Evolutionary conservation across 768 basidiomycete species (phyloP).

Genomic region (Ramaria sp.): DNA sequence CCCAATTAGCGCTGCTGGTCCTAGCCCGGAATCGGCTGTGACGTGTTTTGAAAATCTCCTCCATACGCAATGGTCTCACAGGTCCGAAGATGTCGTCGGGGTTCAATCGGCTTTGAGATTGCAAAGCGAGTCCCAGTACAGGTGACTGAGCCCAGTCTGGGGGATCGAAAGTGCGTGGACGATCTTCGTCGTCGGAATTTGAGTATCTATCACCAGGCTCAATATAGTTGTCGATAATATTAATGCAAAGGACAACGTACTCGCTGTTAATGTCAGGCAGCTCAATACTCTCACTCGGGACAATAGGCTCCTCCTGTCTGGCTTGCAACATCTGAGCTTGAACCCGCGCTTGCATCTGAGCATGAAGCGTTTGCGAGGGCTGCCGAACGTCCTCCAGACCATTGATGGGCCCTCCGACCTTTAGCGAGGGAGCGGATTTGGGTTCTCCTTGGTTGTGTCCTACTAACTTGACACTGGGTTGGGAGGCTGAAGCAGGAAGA

Average conservation of each 20-base stretch:
- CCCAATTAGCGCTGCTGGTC: conserved; percentile 94
- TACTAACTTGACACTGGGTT: conserved; percentile 8
- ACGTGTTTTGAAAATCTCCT: conserved; percentile 78
- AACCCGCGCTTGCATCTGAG: conserved; percentile 44
- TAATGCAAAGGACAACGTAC: conserved; percentile 17
- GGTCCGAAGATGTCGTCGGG: conserved; percentile 89
- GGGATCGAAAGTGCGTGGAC: conserved; percentile 34
- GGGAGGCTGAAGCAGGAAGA: not conserved
- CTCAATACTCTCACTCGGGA: conserved; percentile 72
- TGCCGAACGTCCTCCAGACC: conserved; percentile 32
- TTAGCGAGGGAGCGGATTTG: conserved; percentile 15
- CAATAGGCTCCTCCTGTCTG: conserved; percentile 30
- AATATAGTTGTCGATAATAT: not conserved
- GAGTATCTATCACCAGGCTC: conserved; percentile 47
- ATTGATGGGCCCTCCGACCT: conserved; percentile 36
- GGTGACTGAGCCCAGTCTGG: conserved; percentile 81
- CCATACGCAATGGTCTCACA: conserved; percentile 80
- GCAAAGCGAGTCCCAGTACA: conserved; percentile 66
- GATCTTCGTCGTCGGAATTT: conserved; percentile 86
- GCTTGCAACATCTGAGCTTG: conserved; percentile 18
- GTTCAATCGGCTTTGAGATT: conserved; percentile 77
- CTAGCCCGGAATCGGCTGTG: conserved; percentile 74
- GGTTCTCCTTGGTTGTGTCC: not conserved
- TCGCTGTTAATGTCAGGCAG: conserved; percentile 97
- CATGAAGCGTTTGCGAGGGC: conserved; percentile 53